Base-by-base conservation (phyloP, 441 rosid genomes). In the Bocquillonia castaneifolia region DNA sequence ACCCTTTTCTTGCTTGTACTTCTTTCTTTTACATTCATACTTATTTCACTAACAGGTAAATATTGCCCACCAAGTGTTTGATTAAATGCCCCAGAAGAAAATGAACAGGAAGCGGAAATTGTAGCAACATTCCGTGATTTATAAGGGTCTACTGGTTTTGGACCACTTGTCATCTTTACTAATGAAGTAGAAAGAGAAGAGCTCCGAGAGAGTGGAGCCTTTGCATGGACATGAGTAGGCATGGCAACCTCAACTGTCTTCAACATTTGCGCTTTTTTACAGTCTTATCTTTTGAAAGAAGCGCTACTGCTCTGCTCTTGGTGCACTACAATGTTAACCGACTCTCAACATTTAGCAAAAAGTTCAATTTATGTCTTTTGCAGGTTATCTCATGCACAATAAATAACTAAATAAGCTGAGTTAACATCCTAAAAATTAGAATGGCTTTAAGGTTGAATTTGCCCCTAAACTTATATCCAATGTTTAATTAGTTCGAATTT, bases 1-100 rank as follows among this genome's bases (percentile, higher is more conserved):
- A 89, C 90, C 85, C 93, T 90, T 80, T 74, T 84, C 80, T 78
- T 88, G 74, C 25, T 63, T 65, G 72, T 55, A 15, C 73, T 67
- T 55, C 63, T 78, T 62, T 61, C 74, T 48, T 28, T 44, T 62
- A 42, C 59, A 26, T 66, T 45, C 20, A 44, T 15, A 39, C 45
- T n/a, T 20, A 59, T 31, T 34, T 70, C 84, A 32, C 58, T 66
- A 15, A 58, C 70, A 2, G 69, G 28, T 32, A 68, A 20, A 63
- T 50, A 64, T 58, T 79, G 85, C 80, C 31, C 84, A 44, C 74
- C 64, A 78, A 48, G 67, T 65, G 87, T 83, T 87, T 72, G 89
- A 80, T 63, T 48, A 79, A 85, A 82, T 69, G 86, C 58, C 84
- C 48, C 81, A 54, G 13, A 50, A 58, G 75, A 52, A 25, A 55